A percentile compares a stretch with the other conserved stretches of the same genome.
Conservation (phyloP, 306 rosid species). For the Cucurbita ficifolia region DNA sequence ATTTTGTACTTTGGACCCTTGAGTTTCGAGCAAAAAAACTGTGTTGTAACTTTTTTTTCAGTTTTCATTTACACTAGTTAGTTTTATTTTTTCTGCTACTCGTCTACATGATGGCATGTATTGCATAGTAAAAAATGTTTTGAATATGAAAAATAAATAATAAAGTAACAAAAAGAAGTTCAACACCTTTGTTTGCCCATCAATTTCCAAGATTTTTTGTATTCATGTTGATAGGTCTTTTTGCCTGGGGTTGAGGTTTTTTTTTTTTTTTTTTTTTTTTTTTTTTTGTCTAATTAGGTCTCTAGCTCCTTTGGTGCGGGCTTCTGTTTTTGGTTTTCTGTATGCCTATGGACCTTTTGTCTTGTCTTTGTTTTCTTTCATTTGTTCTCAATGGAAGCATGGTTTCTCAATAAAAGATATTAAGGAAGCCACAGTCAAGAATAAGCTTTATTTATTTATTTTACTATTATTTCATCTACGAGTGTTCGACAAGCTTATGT, state of each 20-base stretch:
- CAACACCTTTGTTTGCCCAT: neutral
- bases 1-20: neutral
- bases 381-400: neutral
- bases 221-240: neutral
- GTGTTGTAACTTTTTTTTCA: neutral
- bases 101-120: neutral
- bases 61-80: neutral
- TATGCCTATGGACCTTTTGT: neutral
- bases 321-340: neutral
- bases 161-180: neutral
- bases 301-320: neutral
- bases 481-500: neutral
- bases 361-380: neutral
- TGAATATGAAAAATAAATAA: neutral
- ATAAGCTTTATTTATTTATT: neutral
- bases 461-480: neutral
- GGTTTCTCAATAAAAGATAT: neutral
- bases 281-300: neutral
- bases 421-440: neutral
- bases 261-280: neutral
- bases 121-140: neutral
- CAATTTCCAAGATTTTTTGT: neutral
- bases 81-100: neutral
- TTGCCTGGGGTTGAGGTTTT: neutral
- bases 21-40: neutral